Base-by-base conservation (phyloP, 1,284 basidiomycete species). In the Moesziomyces sp. region DNA sequence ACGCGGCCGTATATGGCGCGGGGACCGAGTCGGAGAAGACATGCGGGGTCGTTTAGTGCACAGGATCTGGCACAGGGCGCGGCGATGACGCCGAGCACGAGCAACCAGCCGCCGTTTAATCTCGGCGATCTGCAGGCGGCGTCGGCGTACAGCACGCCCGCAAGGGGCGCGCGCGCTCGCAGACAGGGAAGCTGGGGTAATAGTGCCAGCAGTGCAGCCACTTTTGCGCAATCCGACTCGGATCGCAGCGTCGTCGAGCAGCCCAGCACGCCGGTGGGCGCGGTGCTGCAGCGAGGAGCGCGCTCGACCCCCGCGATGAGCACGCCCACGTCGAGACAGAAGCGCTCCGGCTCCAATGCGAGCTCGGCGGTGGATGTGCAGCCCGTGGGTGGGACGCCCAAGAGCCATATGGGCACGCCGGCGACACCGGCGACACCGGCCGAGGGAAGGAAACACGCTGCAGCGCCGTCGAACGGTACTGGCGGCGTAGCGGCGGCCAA, bases 1-100 rank as follows among this genome's bases (percentile, higher is more conserved):
- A 52, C 53, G 30, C 68, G 67, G 3, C 60, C 63, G 16, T 54
- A 69, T 35, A 48, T 65, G n/a, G 53, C 73, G 28, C 46, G 50
- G 5, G 63, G 69, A 11, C 63, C 64, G 1, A 69, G 62, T 16
- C 57, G 76, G 16, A 58, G 76, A 18, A 58, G 79, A 7, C 76
- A 81, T 42, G 79, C 76, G 5, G 79, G 79, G 42, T 78, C 76
- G 3, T 81, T 81, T 59, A 81, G 79, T 51, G 79, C 78, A 13
- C 73, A 80, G 35, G 79, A 81, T 46, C 58, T 81, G 44, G 74
- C 74, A 16, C 72, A 77, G 26, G 78, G 78, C 1, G 77, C 78
- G 19, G 66, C 68, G 21, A 75, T 80, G 59, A 60, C 63, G 44
- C 69, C 74, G 3, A 74, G 62, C 45, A 42, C 34, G 18, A 57